Conservation (phyloP, 352 stramenopile species). For the Phytophthora citrophthora region DNA sequence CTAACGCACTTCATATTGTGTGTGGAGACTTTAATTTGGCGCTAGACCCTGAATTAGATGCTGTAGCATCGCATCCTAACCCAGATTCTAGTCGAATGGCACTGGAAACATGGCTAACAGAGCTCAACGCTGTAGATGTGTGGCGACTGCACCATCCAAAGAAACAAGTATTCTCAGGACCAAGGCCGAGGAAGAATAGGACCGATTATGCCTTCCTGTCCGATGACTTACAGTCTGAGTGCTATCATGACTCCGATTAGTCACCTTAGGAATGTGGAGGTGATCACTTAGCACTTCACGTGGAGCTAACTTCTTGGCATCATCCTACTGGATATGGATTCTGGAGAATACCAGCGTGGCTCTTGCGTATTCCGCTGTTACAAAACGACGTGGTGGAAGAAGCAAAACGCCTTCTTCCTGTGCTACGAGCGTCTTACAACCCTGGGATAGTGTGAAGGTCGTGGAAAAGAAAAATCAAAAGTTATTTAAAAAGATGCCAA, state of each 20-base stretch:
- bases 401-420: not conserved
- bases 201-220: not conserved
- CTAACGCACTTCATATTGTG: slow-evolving; percentile 9
- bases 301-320: not conserved
- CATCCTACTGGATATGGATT: not conserved
- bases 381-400: not conserved
- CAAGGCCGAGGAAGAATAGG: not conserved
- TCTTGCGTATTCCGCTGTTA: not conserved
- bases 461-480: not conserved
- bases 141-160: not conserved
- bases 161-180: not conserved
- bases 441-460: not conserved
- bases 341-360: not conserved
- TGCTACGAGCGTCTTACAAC: not conserved
- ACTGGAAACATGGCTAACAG: not conserved
- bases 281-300: not conserved
- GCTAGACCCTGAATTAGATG: not conserved
- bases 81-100: not conserved
- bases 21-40: slow-evolving; percentile 22
- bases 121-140: not conserved
- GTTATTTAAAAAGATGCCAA: not conserved
- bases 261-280: not conserved
- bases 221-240: not conserved
- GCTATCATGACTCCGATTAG: not conserved
- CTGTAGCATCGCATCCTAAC: not conserved